A percentile compares a stretch with the other conserved stretches of the same genome.
These are phyloP conservation scores for Coemansia sp. DNA, from an alignment of 192 early-diverging fungal species.

Conservation along the genomic window DNA sequence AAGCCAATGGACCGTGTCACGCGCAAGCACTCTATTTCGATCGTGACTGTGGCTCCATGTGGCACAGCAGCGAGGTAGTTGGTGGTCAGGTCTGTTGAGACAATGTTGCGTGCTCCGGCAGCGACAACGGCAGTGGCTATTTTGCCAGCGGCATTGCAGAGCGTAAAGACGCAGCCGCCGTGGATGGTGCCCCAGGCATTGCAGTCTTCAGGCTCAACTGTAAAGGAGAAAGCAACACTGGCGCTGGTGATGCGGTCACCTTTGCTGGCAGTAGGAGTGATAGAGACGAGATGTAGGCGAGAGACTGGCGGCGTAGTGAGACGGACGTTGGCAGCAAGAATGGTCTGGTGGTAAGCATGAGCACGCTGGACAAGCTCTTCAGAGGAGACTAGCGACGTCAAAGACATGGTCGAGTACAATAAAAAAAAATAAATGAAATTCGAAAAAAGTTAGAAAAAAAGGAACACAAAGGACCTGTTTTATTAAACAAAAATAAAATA, in stretches of 20 bases:
- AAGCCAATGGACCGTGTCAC: slow-evolving; percentile 41
- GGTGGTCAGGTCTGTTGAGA: slow-evolving; percentile 46
- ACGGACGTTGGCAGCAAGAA: slow-evolving; percentile 38
- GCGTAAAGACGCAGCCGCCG: slow-evolving; percentile 51
- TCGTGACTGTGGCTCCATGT: slow-evolving; percentile 17
- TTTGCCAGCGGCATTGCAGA: slow-evolving; percentile 52
- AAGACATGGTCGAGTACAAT: slow-evolving; percentile 6
- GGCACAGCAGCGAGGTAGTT: slow-evolving; percentile 38
- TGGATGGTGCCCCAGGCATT: slow-evolving; percentile 56
- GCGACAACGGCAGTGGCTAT: slow-evolving; percentile 49
- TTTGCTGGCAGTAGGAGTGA: slow-evolving; percentile 39
- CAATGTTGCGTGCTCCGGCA: slow-evolving; percentile 28
- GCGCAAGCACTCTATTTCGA: slow-evolving; percentile 47
- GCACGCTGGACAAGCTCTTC: slow-evolving; percentile 33
- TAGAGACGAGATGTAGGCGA: slow-evolving; percentile 33
- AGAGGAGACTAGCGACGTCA: slow-evolving; percentile 10
- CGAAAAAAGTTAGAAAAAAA: no score
- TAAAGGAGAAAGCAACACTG: slow-evolving; percentile 24
- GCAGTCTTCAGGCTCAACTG: slow-evolving; percentile 40
- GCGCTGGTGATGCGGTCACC: slow-evolving; percentile 43
- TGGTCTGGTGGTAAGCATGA: slow-evolving; percentile 25
- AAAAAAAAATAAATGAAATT: slow-evolving; percentile 7
- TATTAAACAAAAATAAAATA: no score
- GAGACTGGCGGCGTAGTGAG: slow-evolving; percentile 42
- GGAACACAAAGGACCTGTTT: no score